A percentile compares a stretch with the other conserved stretches of the same genome.
phyloP scores from a whole-genome alignment of 2,329 filamentous ascomycete species.

The Hypoxylon sp. region DNA sequence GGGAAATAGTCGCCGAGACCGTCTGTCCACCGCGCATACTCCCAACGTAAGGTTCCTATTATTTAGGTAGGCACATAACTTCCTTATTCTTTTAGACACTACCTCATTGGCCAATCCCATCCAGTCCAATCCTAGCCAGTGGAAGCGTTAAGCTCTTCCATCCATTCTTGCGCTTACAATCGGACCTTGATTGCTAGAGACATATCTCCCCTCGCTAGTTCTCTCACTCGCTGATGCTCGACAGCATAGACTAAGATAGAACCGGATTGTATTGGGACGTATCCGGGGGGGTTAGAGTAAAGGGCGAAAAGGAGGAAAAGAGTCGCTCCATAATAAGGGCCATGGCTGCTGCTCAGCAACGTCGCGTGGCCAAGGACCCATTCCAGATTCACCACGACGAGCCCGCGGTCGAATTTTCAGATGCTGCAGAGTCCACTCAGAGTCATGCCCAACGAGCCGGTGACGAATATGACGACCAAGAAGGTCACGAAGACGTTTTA shows the following conservation, averaged over 20 bases:
- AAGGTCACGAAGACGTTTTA: slow-evolving; percentile 50
- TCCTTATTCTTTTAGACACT: neutral
- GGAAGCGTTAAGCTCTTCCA: neutral
- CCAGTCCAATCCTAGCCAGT: neutral
- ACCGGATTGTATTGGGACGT: slow-evolving; percentile 7
- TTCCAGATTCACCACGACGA: slow-evolving; percentile 59
- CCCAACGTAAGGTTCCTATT: slow-evolving; percentile 1
- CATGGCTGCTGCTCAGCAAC: slow-evolving; percentile 50
- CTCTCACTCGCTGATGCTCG: slow-evolving; percentile 3
- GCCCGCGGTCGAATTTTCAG: slow-evolving; percentile 49
- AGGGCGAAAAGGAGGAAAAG: slow-evolving; percentile 1
- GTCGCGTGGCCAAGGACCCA: slow-evolving; percentile 51
- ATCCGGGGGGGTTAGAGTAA: neutral
- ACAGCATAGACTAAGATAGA: slow-evolving; percentile 11
- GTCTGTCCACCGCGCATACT: neutral
- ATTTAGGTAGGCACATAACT: neutral
- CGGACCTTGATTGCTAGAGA: neutral
- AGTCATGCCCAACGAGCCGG: slow-evolving; percentile 51
- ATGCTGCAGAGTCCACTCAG: slow-evolving; percentile 51
- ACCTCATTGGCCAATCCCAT: slow-evolving; percentile 1
- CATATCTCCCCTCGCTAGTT: neutral
- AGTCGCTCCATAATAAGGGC: neutral
- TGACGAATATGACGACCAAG: slow-evolving; percentile 54
- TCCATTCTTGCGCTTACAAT: neutral
- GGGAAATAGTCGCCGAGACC: slow-evolving; percentile 1